phyloP scores from a whole-genome alignment of 2,329 filamentous ascomycete species.

The Cercospora sp. region DNA sequence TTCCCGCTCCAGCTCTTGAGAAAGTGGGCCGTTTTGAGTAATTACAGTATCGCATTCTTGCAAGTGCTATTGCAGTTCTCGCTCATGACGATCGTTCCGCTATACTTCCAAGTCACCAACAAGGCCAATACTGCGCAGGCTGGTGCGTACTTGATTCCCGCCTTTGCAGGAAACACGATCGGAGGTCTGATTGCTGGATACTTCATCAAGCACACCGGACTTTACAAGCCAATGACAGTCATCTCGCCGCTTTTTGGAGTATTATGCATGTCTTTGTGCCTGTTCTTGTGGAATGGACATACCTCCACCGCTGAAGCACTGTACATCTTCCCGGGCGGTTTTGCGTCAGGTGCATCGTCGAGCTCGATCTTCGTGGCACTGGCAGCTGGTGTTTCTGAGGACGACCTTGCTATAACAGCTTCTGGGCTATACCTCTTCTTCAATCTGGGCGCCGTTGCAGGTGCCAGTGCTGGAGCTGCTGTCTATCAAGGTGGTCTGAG shows the following conservation, averaged over 20 bases:
- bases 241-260: constrained; percentile 53
- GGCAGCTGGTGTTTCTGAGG: constrained; percentile 47
- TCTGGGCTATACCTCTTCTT: constrained; percentile 50
- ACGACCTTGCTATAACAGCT: constrained; percentile 53
- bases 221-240: constrained; percentile 58
- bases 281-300: constrained; percentile 59
- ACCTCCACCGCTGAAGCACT: constrained; percentile 51
- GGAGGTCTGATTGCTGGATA: constrained; percentile 62
- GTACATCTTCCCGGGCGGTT: constrained; percentile 48
- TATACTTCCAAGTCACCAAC: constrained; percentile 68
- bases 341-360: constrained; percentile 52
- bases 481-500: constrained; percentile 42
- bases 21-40: constrained; percentile 54
- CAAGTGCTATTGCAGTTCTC: constrained; percentile 61
- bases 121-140: constrained; percentile 59
- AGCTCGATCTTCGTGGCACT: constrained; percentile 53
- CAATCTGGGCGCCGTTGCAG: constrained; percentile 47
- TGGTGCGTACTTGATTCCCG: constrained; percentile 63
- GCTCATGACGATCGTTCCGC: constrained; percentile 64
- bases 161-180: constrained; percentile 65
- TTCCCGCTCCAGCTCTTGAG: constrained; percentile 58
- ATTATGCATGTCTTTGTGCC: constrained; percentile 54
- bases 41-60: constrained; percentile 54
- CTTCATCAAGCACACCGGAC: constrained; percentile 59
- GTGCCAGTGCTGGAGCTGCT: constrained; percentile 43